Conservation (phyloP, 495 filamentous ascomycete species). For the Sphaerosporella brunnea region DNA sequence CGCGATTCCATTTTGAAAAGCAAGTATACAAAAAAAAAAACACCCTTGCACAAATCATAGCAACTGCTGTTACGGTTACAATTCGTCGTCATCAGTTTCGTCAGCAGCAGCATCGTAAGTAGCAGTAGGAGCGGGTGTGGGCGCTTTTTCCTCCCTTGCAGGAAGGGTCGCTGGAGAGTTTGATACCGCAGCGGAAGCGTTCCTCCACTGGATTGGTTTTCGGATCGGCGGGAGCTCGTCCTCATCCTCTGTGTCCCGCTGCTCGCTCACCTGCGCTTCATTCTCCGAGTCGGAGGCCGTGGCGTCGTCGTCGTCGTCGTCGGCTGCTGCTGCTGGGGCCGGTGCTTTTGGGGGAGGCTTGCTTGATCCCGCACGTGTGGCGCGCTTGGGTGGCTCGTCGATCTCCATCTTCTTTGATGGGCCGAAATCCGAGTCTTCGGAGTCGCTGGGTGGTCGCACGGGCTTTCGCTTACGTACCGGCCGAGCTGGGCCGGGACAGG, state of each 20-base stretch:
- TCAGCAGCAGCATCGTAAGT: not conserved
- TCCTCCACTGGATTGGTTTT: slow-evolving; percentile 8
- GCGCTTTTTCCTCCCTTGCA: not conserved
- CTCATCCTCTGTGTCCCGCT: slow-evolving; percentile 25
- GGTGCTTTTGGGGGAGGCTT: slow-evolving; percentile 14
- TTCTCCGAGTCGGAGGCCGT: slow-evolving; percentile 9
- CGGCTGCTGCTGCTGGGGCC: not conserved
- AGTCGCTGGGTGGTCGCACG: slow-evolving; percentile 9
- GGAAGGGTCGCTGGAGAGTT: not conserved
- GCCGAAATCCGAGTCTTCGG: slow-evolving; percentile 17
- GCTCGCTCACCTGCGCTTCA: slow-evolving; percentile 14
- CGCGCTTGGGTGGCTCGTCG: slow-evolving; percentile 8
- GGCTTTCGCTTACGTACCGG: slow-evolving; percentile 14
- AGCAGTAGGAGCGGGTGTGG: not conserved
- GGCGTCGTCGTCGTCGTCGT: not conserved
- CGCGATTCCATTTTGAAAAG: too few species aligned
- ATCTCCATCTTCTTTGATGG: slow-evolving; percentile 13
- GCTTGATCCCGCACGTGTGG: not conserved
- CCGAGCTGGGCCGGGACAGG: slow-evolving; percentile 8
- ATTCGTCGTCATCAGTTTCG: not conserved
- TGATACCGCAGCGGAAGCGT: not conserved
- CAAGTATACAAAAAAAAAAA: not conserved
- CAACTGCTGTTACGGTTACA: not conserved
- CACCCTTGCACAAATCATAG: not conserved
- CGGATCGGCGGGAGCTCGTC: slow-evolving; percentile 22